Percentiles rank a stretch among this genome's conserved stretches.
These are phyloP conservation scores for Albizia julibrissin DNA, from an alignment of 306 rosid genomes.

Conservation along the genomic window DNA sequence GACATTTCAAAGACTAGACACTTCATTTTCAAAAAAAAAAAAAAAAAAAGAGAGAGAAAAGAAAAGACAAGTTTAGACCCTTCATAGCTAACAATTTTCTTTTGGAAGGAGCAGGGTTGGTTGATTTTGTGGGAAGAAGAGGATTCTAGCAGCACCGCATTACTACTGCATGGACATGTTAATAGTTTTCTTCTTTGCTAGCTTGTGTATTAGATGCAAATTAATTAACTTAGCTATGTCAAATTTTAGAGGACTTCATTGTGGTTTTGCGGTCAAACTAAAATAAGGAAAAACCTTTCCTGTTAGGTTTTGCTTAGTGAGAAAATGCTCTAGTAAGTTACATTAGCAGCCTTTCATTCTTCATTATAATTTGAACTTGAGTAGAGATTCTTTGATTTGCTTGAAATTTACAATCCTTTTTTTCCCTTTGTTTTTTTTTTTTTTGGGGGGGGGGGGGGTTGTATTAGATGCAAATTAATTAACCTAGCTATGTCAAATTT, in stretches of 20 bases:
- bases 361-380: background rate
- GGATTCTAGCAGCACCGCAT: background rate
- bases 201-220: background rate
- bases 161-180: background rate
- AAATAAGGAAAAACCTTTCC: background rate
- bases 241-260: conserved; percentile 5
- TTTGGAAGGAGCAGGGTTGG: background rate
- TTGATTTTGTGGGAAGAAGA: background rate
- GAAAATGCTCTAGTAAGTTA: conserved; percentile 6
- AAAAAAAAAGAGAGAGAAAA: no score
- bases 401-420: background rate
- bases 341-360: background rate
- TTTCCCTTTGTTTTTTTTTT: background rate
- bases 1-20: background rate
- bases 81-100: background rate
- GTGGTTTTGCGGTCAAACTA: background rate
- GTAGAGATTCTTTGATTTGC: background rate
- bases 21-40: background rate
- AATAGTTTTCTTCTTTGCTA: background rate
- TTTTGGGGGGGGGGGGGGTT: background rate
- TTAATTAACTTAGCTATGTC: conserved; percentile 9
- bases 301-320: background rate
- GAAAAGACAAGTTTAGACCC: no score
- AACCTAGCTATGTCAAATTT: conserved; percentile 3
- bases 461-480: background rate